Conservation (phyloP, 768 basidiomycete genomes). For the Pleurotus eryngii region DNA sequence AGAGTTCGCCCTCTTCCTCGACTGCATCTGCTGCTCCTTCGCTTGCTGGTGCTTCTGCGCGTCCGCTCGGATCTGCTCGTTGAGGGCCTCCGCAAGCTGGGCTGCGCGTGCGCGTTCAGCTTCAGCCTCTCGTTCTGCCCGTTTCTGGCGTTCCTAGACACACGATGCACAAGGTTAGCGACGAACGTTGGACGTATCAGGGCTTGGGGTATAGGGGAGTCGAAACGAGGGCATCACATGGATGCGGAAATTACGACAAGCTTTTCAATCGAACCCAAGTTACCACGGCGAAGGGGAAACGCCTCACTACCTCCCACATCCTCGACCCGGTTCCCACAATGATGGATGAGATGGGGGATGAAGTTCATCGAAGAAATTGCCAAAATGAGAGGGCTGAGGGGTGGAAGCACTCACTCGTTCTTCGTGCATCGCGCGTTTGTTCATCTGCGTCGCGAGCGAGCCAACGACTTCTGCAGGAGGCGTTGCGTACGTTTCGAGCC, state of each 20-base stretch:
- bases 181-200: not conserved
- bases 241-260: not conserved
- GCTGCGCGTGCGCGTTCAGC: slow-evolving; percentile 47
- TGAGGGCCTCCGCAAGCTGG: slow-evolving; percentile 54
- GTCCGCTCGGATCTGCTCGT: slow-evolving; percentile 66
- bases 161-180: not conserved
- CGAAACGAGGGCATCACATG: not conserved
- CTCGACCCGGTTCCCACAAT: slow-evolving; percentile 3
- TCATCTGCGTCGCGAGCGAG: slow-evolving; percentile 80
- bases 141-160: slow-evolving; percentile 48
- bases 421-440: slow-evolving; percentile 64
- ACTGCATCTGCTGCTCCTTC: slow-evolving; percentile 48
- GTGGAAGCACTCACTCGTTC: slow-evolving; percentile 48
- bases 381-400: not conserved
- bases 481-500: slow-evolving; percentile 56
- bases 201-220: not conserved
- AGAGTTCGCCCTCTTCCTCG: slow-evolving; percentile 63
- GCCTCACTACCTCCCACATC: slow-evolving; percentile 3
- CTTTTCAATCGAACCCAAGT: not conserved
- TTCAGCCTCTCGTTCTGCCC: slow-evolving; percentile 55
- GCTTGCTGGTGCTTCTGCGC: slow-evolving; percentile 56
- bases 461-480: slow-evolving; percentile 58
- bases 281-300: not conserved
- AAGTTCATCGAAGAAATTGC: not conserved
- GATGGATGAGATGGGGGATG: slow-evolving; percentile 3